Evolutionary conservation across 129 eudicot species (phyloP), one percentile per base, ranked within the genome.

Genomic region (Centaurea solstitialis): DNA sequence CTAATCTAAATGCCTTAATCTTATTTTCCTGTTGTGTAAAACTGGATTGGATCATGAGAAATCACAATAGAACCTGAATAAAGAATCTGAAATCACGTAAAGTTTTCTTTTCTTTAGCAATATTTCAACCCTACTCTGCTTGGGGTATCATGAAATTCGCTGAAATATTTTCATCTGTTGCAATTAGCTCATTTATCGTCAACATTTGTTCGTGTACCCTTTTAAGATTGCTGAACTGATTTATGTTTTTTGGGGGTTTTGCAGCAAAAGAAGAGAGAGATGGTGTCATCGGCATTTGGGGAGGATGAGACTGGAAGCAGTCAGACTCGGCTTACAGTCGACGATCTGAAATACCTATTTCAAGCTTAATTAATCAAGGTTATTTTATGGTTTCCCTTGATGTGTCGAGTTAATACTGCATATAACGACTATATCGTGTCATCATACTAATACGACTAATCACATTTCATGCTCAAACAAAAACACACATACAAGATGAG

Each of bases 221-320:
- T 24, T 41, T 11, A 7, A 22, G 76, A 33, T 66, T 59, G 30
- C 57, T 71, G 41, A 72, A 23, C 64, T 22, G 38, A 15, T 53
- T 85, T n/a, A 75, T 12, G 70, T 10, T 15, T 15, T 13, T 53
- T 20, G n/a, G n/a, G n/a, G n/a, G n/a, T 72, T 79, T 69, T 89
- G 80, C 93, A 95, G 99, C 91, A 90, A 88, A 96, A 90, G 83
- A 96, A 96, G 91, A 88, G 99, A 80, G 89, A 85, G 88, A 88
- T 96, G 93, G 99, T 96, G 68, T 82, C 99, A 20, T 96, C 99
- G 11, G 98, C 98, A 21, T 96, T 96, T 66, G 99, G 99, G 79
- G 99, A 96, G 86, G 98, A 96, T 69, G 96, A 89, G 81, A 82
- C 88, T 4, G 95, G 98, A 35, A 77, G 91, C 72, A 81, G 91